Conservation (phyloP, 331 rosid genomes). For the Rosa hybrid region DNA sequence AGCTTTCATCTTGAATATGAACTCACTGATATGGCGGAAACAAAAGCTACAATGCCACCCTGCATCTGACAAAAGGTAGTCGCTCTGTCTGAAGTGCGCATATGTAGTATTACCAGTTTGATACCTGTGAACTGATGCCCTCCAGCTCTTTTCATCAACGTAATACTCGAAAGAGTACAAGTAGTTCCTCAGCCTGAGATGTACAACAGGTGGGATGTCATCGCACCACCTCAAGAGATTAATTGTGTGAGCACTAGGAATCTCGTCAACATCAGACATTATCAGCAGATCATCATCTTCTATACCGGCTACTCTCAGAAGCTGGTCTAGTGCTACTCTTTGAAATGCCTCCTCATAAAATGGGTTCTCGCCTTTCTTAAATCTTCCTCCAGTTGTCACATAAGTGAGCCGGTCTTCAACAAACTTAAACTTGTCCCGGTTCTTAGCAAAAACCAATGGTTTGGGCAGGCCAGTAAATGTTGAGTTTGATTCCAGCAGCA, state of each 20-base stretch:
- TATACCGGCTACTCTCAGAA: constrained; percentile 74
- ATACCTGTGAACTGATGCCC: constrained; percentile 80
- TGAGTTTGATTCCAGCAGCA: constrained; percentile 88
- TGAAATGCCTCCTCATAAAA: constrained; percentile 92
- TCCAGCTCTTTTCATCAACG: constrained; percentile 76
- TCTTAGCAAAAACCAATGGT: constrained; percentile 58
- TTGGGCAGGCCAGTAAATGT: constrained; percentile 74
- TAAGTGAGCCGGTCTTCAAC: constrained; percentile 67
- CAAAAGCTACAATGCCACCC: constrained; percentile 99
- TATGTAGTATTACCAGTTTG: constrained; percentile 65
- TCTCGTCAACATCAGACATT: constrained; percentile 98
- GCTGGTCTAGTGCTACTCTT: constrained; percentile 80
- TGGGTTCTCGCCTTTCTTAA: constrained; percentile 73
- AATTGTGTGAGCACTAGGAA: constrained; percentile 88
- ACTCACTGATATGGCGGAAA: constrained; percentile 72
- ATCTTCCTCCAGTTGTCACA: constrained; percentile 67
- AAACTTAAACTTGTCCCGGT: constrained; percentile 65
- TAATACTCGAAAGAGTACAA: constrained; percentile 81
- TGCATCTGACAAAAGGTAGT: constrained; percentile 61
- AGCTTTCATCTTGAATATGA: constrained; percentile 91
- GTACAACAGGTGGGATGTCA: constrained; percentile 64
- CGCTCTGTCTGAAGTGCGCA: constrained; percentile 76
- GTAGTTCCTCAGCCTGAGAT: constrained; percentile 77
- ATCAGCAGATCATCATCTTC: constrained; percentile 87
- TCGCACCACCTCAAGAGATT: constrained; percentile 94